These are phyloP conservation scores for Phyllosticta citrichinensis DNA, from an alignment of 2,329 filamentous ascomycete genomes.

Conservation along the genomic window DNA sequence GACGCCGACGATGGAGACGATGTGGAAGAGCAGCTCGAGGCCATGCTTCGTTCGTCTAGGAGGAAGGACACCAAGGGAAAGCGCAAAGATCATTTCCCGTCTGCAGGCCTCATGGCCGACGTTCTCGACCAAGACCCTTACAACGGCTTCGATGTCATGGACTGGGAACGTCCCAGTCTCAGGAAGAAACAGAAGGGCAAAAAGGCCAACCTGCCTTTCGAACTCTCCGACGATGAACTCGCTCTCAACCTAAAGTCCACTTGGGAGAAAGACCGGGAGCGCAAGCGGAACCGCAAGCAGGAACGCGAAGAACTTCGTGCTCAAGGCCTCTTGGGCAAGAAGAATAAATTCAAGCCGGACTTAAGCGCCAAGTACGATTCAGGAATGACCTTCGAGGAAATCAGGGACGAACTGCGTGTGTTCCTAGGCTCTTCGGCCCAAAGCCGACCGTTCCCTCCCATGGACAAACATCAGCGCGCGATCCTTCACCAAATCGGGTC, in stretches of 20 bases:
- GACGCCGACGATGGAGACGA: constrained; percentile 19
- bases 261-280: constrained; percentile 36
- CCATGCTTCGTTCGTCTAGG: not conserved
- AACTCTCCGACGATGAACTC: constrained; percentile 35
- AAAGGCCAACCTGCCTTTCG: constrained; percentile 41
- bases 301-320: constrained; percentile 37
- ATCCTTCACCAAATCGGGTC: constrained; percentile 70
- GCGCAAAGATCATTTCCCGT: constrained; percentile 34
- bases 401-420: constrained; percentile 59
- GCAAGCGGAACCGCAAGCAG: constrained; percentile 37
- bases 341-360: constrained; percentile 32
- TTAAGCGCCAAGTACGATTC: constrained; percentile 61
- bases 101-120: constrained; percentile 47
- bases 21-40: not conserved
- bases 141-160: constrained; percentile 75
- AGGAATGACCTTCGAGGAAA: constrained; percentile 60
- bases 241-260: constrained; percentile 28
- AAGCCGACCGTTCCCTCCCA: constrained; percentile 68
- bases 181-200: constrained; percentile 55
- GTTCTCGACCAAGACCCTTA: constrained; percentile 49
- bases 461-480: constrained; percentile 69
- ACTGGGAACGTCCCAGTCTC: constrained; percentile 62
- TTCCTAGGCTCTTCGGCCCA: constrained; percentile 58
- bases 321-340: constrained; percentile 35
- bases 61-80: not conserved